A percentile compares a stretch with the other conserved stretches of the same genome.
Conservation (phyloP, 23 red algal species). For the Gracilaria gracilis region DNA sequence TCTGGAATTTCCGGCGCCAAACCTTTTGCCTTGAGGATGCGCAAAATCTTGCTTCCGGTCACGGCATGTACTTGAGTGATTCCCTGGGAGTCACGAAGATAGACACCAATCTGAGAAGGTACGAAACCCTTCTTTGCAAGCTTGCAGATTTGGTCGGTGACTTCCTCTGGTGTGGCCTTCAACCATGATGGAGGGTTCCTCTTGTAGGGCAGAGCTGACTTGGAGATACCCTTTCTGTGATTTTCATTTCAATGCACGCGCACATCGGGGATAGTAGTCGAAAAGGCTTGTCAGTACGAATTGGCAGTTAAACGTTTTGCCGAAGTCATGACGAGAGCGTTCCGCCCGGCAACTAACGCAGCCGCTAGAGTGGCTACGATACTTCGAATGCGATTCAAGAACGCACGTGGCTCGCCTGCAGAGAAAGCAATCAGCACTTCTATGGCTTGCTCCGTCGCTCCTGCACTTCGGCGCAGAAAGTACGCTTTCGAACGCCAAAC, state of each 20-base stretch:
- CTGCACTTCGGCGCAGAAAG: no score
- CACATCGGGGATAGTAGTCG: background rate
- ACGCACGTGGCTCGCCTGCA: no score
- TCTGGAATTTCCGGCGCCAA: slow-evolving; percentile 92
- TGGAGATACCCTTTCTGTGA: slow-evolving; percentile 88
- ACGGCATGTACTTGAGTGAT: slow-evolving; percentile 87
- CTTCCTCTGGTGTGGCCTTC: slow-evolving; percentile 84
- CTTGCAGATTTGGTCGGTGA: slow-evolving; percentile 92
- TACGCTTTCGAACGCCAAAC: no score
- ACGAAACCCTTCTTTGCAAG: slow-evolving; percentile 89
- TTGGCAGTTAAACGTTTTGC: background rate
- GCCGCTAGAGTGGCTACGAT: no score
- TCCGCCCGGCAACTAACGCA: background rate
- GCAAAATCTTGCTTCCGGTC: slow-evolving; percentile 95
- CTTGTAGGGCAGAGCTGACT: slow-evolving; percentile 88
- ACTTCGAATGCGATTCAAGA: no score
- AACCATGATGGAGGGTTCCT: slow-evolving; percentile 89
- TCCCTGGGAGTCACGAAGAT: slow-evolving; percentile 92
- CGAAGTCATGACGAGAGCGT: background rate
- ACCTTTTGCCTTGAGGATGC: slow-evolving; percentile 86
- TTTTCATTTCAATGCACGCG: background rate
- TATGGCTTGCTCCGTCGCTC: no score
- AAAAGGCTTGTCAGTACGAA: slow-evolving; percentile 38
- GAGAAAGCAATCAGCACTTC: no score
- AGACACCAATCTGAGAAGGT: slow-evolving; percentile 95